phyloP scores from a whole-genome alignment of 768 basidiomycete species.

The Chalciporus pseudorubinellus region DNA sequence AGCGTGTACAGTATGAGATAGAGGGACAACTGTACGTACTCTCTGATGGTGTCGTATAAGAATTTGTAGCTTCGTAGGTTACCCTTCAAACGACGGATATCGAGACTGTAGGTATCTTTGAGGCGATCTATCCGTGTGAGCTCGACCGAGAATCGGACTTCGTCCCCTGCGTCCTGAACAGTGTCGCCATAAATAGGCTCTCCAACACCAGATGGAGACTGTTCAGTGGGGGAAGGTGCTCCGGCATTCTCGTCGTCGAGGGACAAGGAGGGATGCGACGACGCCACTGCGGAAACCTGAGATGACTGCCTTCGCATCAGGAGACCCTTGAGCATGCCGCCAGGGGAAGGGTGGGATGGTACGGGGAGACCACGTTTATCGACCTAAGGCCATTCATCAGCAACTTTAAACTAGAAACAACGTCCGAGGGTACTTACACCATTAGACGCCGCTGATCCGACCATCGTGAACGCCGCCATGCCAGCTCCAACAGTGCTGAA shows the following conservation, averaged over 20 bases:
- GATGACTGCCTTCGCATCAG: constrained; percentile 90
- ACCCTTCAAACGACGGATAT: constrained; percentile 90
- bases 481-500: constrained; percentile 38
- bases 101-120: constrained; percentile 87
- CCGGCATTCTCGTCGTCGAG: constrained; percentile 42
- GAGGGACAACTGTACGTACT: constrained; percentile 51
- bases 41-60: constrained; percentile 82
- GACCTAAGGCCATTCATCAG: constrained; percentile 47
- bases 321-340: constrained; percentile 81
- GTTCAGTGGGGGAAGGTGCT: constrained; percentile 35
- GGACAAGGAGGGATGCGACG: constrained; percentile 46
- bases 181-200: constrained; percentile 76
- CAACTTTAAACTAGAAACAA: background rate
- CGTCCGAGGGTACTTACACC: constrained; percentile 56
- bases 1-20: constrained; percentile 7
- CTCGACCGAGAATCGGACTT: constrained; percentile 96
- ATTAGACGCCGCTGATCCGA: constrained; percentile 80
- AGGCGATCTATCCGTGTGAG: constrained; percentile 87
- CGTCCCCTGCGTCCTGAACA: constrained; percentile 85
- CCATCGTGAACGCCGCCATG: constrained; percentile 72
- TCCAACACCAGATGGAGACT: constrained; percentile 31
- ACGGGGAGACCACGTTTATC: constrained; percentile 87
- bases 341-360: constrained; percentile 70
- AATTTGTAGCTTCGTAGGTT: constrained; percentile 92
- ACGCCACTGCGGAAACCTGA: constrained; percentile 51